Conservation (phyloP, 345 rosid genomes). For the Populus davidiana region DNA sequence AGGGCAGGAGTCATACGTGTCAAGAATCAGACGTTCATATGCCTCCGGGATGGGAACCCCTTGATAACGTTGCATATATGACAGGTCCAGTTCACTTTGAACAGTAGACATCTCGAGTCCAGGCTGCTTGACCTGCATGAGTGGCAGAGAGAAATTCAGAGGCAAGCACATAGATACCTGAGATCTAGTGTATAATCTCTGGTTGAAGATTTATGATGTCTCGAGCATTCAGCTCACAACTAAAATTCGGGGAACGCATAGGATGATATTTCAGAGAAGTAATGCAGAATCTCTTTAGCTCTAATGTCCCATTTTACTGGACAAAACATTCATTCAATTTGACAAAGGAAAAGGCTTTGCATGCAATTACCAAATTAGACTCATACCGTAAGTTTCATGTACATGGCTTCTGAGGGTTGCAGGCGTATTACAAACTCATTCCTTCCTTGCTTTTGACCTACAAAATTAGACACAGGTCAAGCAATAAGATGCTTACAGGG, state of each 20-base stretch:
- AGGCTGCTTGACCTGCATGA: slow-evolving; percentile 87
- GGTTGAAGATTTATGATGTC: neutral
- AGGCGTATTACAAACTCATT: slow-evolving; percentile 96
- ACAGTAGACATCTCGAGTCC: slow-evolving; percentile 91
- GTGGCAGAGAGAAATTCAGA: slow-evolving; percentile 14
- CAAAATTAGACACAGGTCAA: slow-evolving; percentile 13
- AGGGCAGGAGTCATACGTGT: slow-evolving; percentile 54
- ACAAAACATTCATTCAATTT: neutral
- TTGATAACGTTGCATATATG: slow-evolving; percentile 90
- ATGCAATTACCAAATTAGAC: neutral
- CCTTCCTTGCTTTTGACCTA: slow-evolving; percentile 95
- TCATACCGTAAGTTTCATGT: slow-evolving; percentile 96
- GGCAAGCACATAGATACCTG: neutral
- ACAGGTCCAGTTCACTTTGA: slow-evolving; percentile 96
- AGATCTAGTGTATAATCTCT: neutral
- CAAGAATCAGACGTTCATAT: slow-evolving; percentile 94
- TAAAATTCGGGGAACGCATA: neutral
- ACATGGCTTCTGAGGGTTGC: slow-evolving; percentile 95
- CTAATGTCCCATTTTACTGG: neutral
- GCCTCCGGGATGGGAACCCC: slow-evolving; percentile 85
- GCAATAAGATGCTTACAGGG: neutral
- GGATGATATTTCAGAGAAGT: neutral
- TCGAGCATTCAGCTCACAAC: neutral
- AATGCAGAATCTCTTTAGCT: neutral
- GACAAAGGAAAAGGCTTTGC: neutral